These are phyloP conservation scores for Tuctoria greenei DNA, from an alignment of 176 grass and related monocot species.

Conservation along the genomic window DNA sequence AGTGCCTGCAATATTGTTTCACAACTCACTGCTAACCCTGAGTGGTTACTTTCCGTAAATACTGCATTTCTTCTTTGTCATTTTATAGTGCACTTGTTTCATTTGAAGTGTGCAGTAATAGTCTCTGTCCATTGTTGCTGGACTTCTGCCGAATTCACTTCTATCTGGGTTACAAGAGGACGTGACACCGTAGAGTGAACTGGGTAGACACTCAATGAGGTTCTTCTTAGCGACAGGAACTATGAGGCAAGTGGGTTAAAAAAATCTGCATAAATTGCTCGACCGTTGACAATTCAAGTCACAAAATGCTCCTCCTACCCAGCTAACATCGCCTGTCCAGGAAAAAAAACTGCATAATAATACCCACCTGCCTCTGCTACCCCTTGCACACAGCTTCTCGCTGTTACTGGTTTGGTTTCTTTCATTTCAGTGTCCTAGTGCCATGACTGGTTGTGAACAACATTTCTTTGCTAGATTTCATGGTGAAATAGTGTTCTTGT, in stretches of 20 bases:
- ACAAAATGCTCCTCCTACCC: too few species aligned
- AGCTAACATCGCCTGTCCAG: not conserved
- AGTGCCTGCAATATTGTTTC: not conserved
- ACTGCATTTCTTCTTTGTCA: not conserved
- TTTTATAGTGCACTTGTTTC: not conserved
- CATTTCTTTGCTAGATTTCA: not conserved
- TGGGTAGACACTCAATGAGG: not conserved
- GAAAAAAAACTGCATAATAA: not conserved
- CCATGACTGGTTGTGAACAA: not conserved
- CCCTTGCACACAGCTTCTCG: not conserved
- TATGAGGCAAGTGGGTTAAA: too few species aligned
- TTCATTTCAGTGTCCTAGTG: not conserved
- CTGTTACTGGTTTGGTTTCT: not conserved
- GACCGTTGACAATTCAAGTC: too few species aligned
- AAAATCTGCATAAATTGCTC: too few species aligned
- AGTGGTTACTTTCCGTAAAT: conserved; percentile 11
- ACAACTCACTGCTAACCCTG: not conserved
- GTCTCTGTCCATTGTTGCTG: not conserved
- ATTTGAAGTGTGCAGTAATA: conserved; percentile 7
- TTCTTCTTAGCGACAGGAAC: too few species aligned
- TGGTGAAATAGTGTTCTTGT: not conserved
- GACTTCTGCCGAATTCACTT: conserved; percentile 1
- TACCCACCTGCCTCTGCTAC: not conserved
- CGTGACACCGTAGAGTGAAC: not conserved
- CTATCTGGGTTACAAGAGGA: not conserved